phyloP scores from a whole-genome alignment of 192 early-diverging fungal genomes.

The Coemansia sp. region DNA sequence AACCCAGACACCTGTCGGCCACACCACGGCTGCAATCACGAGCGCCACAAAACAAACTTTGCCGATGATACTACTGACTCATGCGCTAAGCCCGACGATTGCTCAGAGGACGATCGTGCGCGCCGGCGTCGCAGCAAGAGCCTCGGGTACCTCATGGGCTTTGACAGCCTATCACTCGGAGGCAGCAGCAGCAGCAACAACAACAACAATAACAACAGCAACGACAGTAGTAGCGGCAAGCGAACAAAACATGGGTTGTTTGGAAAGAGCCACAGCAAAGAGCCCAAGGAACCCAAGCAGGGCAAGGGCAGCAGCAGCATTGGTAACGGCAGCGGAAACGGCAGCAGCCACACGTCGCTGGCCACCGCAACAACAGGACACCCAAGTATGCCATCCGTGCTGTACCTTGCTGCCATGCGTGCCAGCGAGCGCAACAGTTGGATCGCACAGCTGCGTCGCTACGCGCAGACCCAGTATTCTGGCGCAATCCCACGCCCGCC shows the following conservation, averaged over 20 bases:
- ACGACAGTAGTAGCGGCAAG: too few relatives aligned
- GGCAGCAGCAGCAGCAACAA: neutral
- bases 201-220: too few relatives aligned
- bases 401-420: slow-evolving; percentile 27
- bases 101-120: neutral
- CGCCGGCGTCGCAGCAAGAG: slow-evolving; percentile 9
- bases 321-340: neutral
- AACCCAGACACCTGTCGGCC: neutral
- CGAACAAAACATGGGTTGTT: slow-evolving; percentile 5
- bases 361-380: neutral
- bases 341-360: neutral
- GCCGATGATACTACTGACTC: neutral
- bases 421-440: slow-evolving; percentile 42
- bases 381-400: slow-evolving; percentile 1
- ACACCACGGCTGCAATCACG: neutral
- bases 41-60: neutral
- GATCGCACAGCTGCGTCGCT: slow-evolving; percentile 26
- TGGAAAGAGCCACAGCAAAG: neutral
- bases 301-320: neutral
- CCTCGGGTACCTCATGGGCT: slow-evolving; percentile 9
- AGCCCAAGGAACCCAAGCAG: neutral
- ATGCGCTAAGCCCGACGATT: neutral
- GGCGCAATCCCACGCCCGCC: slow-evolving; percentile 6
- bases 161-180: slow-evolving; percentile 1
- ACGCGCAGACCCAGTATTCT: slow-evolving; percentile 10